Percentiles rank a stretch among this genome's conserved stretches.
Conservation (phyloP, 148 eudicot genomes). For the Simmondsia chinensis region DNA sequence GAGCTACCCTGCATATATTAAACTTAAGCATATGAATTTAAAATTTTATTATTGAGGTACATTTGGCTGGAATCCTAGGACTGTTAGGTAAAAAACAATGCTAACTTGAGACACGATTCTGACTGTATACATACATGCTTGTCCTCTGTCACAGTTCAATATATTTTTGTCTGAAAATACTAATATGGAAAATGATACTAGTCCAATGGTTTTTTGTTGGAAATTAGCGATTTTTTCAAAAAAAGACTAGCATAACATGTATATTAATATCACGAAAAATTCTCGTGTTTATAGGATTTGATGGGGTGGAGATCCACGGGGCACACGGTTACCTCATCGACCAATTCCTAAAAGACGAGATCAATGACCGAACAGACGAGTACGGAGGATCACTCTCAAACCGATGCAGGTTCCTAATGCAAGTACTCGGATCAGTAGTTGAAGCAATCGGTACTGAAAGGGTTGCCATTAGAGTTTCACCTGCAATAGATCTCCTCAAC, state of each 20-base stretch:
- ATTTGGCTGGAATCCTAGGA: too few relatives aligned
- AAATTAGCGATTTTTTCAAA: too few relatives aligned
- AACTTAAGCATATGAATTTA: too few relatives aligned
- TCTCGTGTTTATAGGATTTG: conserved; percentile 9
- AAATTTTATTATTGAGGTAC: too few relatives aligned
- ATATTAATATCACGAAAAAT: not conserved
- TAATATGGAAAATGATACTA: too few relatives aligned
- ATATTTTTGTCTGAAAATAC: too few relatives aligned
- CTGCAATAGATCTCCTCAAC: conserved; percentile 1
- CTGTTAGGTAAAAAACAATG: too few relatives aligned
- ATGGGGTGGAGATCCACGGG: conserved; percentile 16
- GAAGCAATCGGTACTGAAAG: conserved; percentile 9
- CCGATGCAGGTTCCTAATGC: conserved; percentile 7
- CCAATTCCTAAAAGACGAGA: conserved; percentile 10
- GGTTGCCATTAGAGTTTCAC: conserved; percentile 12
- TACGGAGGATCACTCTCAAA: conserved; percentile 11
- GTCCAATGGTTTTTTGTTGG: too few relatives aligned
- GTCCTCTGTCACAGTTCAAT: too few relatives aligned
- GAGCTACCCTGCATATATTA: too few relatives aligned
- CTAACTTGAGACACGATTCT: too few relatives aligned
- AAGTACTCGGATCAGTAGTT: conserved; percentile 2
- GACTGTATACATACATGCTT: too few relatives aligned
- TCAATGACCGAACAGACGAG: conserved; percentile 12
- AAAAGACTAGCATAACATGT: not conserved
- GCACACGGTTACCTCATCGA: conserved; percentile 14